Conservation (phyloP, 352 stramenopile species). For the Thalassiosira sp. region DNA sequence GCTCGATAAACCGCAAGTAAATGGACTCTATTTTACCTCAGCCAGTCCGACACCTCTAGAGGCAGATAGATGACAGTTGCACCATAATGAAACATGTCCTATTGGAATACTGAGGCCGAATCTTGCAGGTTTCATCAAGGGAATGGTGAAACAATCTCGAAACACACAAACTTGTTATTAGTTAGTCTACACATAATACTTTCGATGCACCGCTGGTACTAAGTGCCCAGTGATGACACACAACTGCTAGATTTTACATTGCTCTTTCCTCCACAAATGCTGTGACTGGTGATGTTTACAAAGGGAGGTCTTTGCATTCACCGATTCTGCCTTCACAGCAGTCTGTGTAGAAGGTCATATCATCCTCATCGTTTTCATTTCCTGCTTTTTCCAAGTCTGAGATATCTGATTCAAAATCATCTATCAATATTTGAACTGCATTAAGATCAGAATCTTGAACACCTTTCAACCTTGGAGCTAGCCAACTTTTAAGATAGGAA, state of each 20-base stretch:
- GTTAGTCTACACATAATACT: background rate
- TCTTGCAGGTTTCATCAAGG: too few relatives aligned
- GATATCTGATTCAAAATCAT: background rate
- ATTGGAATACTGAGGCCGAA: too few relatives aligned
- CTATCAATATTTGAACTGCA: background rate
- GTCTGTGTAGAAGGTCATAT: background rate
- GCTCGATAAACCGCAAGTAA: too few relatives aligned
- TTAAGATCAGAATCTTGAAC: background rate
- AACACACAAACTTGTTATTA: background rate
- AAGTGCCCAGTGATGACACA: background rate
- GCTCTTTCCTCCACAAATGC: background rate
- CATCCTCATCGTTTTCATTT: background rate
- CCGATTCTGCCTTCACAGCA: background rate
- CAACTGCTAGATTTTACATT: background rate
- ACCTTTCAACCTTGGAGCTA: background rate
- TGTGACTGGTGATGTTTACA: background rate
- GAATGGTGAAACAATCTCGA: too few relatives aligned
- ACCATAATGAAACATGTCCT: too few relatives aligned
- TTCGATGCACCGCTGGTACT: background rate
- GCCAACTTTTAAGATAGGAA: background rate
- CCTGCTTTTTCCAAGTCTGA: background rate
- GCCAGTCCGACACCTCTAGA: too few relatives aligned
- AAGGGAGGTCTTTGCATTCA: background rate
- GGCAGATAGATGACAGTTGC: too few relatives aligned
- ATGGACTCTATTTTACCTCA: too few relatives aligned